Base-by-base conservation (phyloP, 192 early-diverging fungal species). In the Backusella tarrabulga region DNA sequence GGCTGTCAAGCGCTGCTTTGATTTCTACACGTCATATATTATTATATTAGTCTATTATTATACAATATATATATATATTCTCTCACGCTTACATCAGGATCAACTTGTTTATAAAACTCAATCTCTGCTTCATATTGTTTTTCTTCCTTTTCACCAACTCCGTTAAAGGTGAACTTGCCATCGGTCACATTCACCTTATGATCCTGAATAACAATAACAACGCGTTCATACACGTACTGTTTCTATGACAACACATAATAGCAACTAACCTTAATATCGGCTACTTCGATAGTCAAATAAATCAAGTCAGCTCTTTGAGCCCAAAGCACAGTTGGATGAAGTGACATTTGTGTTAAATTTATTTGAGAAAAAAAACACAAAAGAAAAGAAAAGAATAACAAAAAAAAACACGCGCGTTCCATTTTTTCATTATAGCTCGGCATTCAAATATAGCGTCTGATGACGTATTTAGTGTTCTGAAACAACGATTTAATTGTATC, bases 251-350 rank as follows among this genome's bases (percentile, higher is more conserved):
- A 35, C 35, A 19, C 6, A 32, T 44, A 17, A n/a, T 44, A 50
- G 6, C 19, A 50, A 32, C 71, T 44, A 76, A 88, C 85, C 32
- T 85, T 84, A 36, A 92, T 84, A 77, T 98, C 96, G 74, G 84
- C 52, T 21, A 96, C 76, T 66, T 93, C 88, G 77, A 98, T 87
- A 11, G 97, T 98, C 34, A 98, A 76, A 82, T 89, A 97, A 74
- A 97, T 77, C 70, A 93, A 81, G 69, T 94, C 90, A 52, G 88
- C 83, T 79, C 93, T 90, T 80, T 98, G 96, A 36, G 97, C 97
- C 96, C 97, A 98, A 79, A 95, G 90, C 74, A 96, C 93, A 80
- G 81, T 83, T 40, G 94, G 92, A 77, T 86, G 83, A 36, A 91
- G 76, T 69, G 83, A 41, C 77, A 81, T 86, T 60, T 72, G 46